Conservation (phyloP, 2,329 filamentous ascomycete species). For the Microdochium nivale region DNA sequence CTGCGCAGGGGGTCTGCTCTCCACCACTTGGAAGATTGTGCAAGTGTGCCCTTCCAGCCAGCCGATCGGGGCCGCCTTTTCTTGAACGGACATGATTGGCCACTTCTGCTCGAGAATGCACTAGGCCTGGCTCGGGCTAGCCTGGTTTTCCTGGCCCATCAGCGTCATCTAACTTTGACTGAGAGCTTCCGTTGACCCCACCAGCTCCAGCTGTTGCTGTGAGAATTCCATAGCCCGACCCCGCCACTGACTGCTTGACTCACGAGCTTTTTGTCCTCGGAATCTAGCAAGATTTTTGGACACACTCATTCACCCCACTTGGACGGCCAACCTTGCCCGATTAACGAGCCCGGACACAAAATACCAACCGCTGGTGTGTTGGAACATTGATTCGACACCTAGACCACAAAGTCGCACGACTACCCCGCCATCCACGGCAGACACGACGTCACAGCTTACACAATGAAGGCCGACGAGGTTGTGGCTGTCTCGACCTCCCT, state of each 20-base stretch:
- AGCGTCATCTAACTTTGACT: neutral
- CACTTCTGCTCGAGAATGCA: neutral
- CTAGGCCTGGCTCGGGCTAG: neutral
- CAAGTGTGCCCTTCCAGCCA: too few relatives aligned
- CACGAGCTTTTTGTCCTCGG: neutral
- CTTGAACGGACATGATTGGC: too few relatives aligned
- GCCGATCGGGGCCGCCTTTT: too few relatives aligned
- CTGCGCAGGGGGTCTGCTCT: too few relatives aligned
- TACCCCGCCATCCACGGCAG: conserved; percentile 3
- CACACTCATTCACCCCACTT: neutral
- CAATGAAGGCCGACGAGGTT: conserved; percentile 51
- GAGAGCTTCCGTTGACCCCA: neutral
- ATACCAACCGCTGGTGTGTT: neutral
- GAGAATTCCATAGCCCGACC: neutral
- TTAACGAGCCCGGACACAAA: neutral
- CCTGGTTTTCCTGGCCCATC: neutral
- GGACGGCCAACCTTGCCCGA: neutral
- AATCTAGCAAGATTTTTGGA: too few relatives aligned
- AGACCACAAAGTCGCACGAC: neutral
- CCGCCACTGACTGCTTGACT: conserved; percentile 1
- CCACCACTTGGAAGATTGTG: neutral
- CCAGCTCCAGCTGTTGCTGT: neutral
- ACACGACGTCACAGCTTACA: conserved; percentile 13
- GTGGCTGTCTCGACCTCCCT: conserved; percentile 41
- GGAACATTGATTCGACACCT: too few relatives aligned